phyloP scores from a whole-genome alignment of 2,329 filamentous ascomycete species.

The Ophiostoma quercus region DNA sequence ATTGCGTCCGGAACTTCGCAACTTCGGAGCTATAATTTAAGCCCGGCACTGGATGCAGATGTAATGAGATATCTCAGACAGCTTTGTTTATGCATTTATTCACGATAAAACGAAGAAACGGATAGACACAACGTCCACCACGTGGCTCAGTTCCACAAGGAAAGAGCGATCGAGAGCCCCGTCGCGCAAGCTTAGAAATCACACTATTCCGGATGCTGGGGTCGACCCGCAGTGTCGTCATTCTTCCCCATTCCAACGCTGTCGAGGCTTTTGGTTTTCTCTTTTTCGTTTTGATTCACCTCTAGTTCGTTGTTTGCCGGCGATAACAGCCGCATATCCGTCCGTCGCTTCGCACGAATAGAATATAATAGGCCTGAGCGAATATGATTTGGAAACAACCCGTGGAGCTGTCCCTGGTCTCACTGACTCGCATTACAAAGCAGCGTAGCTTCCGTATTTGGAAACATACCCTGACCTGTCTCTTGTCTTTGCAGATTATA shows the following conservation, averaged over 20 bases:
- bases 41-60: too few species aligned
- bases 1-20: background rate
- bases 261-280: background rate
- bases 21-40: background rate
- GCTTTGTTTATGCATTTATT: background rate
- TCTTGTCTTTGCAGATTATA: background rate
- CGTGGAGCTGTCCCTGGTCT: too few species aligned
- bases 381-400: too few species aligned
- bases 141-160: background rate
- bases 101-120: background rate
- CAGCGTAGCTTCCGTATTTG: background rate
- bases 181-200: background rate
- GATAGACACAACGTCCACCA: background rate
- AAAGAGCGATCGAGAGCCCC: background rate
- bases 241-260: background rate
- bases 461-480: background rate
- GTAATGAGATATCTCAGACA: background rate
- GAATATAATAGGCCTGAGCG: background rate
- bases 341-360: background rate
- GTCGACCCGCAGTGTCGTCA: background rate
- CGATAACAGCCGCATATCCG: background rate
- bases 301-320: background rate
- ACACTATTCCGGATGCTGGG: background rate
- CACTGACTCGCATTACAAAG: background rate
- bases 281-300: too few species aligned